Conservation (phyloP, 345 rosid species). For the Crucihimalaya himalaica region DNA sequence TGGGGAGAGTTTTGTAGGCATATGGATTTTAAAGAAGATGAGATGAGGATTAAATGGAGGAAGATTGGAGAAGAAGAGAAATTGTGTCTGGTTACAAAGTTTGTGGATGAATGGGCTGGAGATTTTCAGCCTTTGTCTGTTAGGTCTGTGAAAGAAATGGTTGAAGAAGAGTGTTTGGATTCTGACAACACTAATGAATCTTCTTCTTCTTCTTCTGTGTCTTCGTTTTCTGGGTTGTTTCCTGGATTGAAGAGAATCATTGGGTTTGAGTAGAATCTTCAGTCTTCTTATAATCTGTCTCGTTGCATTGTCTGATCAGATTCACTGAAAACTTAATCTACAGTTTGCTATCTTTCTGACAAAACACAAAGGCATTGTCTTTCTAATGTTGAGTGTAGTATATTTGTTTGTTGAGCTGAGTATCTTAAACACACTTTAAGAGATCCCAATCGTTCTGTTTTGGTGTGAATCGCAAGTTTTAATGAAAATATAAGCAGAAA, state of each 20-base stretch:
- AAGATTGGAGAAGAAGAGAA: conserved; percentile 62
- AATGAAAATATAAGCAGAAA: neutral
- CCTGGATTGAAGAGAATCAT: conserved; percentile 66
- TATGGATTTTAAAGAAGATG: conserved; percentile 50
- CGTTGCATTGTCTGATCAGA: neutral
- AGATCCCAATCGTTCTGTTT: too few relatives aligned
- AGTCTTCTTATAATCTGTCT: neutral
- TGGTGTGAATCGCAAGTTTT: too few relatives aligned
- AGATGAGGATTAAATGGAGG: conserved; percentile 57
- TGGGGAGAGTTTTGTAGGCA: conserved; percentile 63
- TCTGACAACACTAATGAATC: conserved; percentile 33
- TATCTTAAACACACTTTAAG: too few relatives aligned
- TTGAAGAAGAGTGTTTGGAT: conserved; percentile 61
- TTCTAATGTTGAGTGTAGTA: neutral
- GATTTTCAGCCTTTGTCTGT: conserved; percentile 74
- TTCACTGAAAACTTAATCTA: neutral
- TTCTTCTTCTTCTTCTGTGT: conserved; percentile 18
- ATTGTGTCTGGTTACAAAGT: conserved; percentile 51
- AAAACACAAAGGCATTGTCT: neutral
- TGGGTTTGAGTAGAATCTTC: conserved; percentile 47
- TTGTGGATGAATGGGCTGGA: conserved; percentile 61
- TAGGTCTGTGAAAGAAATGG: conserved; percentile 65
- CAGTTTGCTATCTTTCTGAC: conserved; percentile 6
- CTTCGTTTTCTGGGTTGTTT: conserved; percentile 44
- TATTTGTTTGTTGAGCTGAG: neutral